Base-by-base conservation (phyloP, 164 flowering plant genomes). In the Nelumbo lutea region DNA sequence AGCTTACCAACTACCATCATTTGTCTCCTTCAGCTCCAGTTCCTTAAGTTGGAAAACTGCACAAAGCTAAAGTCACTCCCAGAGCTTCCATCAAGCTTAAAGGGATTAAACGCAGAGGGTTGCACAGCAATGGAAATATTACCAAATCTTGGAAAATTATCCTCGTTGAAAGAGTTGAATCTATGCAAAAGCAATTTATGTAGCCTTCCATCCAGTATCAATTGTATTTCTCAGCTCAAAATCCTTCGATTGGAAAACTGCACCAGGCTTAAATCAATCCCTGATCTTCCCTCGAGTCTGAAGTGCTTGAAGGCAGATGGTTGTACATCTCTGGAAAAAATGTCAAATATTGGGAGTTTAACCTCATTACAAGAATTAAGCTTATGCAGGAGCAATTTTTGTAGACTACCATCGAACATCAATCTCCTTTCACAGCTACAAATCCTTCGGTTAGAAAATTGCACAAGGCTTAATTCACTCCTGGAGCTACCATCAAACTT, bases 291-390 rank as follows among this genome's bases (percentile, higher is more conserved):
- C 2, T 51, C 55, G 11, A 51, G 13, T 51, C 11, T 51, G 11
- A 10, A 51, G 55, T 27, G 55, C 8, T 10, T 51, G 55, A 8
- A 10, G 8, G 13, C 55, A 7, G 13, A 51, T 51, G 9, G 9
- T 51, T 51, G 55, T 14, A 51, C 55, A 7, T 51, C 88, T 27
- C 2, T 51, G 55, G 11, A 51, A 51, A 51, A 14, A 8, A 8
- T 51, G 9, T 10, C 55, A 51, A 10, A 51, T 7, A 10, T 51
- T 51, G 55, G 55, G 9, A 51, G 13, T 14, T 5, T 51, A 51
- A 8, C 55, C 9, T 1, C 55, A 14, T 51, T 51, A 14, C 13
- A 7, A 7, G 6, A 8, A 8, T 51, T 51, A 14, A 14, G 11
- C 11, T 8, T 51, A 51, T 8, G 55, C 9, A 7, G 11, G 3